phyloP scores from a whole-genome alignment of 23 red algal genomes.

The Chondrus crispus region DNA sequence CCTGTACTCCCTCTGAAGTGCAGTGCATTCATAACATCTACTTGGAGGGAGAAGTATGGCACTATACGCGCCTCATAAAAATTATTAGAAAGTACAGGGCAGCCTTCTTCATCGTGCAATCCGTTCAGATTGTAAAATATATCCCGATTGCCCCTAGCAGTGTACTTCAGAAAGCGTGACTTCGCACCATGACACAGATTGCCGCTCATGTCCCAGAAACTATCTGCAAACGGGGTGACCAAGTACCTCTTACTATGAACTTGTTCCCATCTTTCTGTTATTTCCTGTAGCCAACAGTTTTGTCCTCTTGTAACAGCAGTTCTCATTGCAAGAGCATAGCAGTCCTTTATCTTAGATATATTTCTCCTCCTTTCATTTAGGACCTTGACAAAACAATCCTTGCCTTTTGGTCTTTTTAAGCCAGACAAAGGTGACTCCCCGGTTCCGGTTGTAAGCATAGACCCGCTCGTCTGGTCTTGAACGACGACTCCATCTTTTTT shows the following conservation, averaged over 20 bases:
- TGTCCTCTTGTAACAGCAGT: neutral
- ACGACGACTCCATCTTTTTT: neutral
- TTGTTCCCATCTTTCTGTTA: neutral
- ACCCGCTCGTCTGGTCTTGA: neutral
- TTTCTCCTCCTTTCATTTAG: neutral
- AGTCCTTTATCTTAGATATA: neutral
- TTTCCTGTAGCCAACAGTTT: neutral
- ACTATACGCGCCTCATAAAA: neutral
- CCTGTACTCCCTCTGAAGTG: neutral
- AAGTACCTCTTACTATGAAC: neutral
- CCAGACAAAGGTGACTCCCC: neutral
- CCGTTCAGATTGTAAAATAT: neutral
- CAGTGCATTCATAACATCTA: conserved; percentile 1
- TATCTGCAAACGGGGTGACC: neutral
- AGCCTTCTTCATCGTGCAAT: neutral
- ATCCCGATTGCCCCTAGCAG: neutral
- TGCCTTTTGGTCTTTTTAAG: neutral
- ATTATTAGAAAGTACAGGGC: neutral
- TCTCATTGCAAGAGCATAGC: neutral
- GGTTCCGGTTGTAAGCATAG: neutral
- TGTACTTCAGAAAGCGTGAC: neutral
- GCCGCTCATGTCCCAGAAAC: neutral
- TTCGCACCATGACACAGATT: neutral
- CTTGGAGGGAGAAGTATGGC: neutral
- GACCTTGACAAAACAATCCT: neutral